Base-by-base conservation (phyloP, 2,329 filamentous ascomycete species). In the Xylaria arbuscula region DNA sequence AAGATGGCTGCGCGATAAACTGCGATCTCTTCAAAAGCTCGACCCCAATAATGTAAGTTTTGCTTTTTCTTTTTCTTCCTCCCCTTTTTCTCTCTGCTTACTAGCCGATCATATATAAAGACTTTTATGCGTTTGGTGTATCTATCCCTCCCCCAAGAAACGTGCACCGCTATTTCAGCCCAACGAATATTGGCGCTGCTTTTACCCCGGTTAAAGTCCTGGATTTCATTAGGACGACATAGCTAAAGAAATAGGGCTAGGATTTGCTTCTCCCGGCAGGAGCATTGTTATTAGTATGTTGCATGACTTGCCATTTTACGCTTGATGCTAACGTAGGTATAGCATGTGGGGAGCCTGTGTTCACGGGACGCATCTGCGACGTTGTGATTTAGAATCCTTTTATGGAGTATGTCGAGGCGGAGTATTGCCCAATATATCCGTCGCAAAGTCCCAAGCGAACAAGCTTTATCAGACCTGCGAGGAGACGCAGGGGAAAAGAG, bases 251-350 rank as follows among this genome's bases (percentile, higher is more conserved):
- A 60, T 60, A 36, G 13, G 15, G 3, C 2, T 51, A 48, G 15
- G 13, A 36, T 7, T 15, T 60, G 38, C 15, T 22, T 60, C 17
- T 17, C 15, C 11, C 3, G 38, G 13, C 1, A 60, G 28, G 17
- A 60, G 10, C 38, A 60, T 60, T 60, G 24, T 60, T 60, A 59
- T 59, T 50, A 50, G 24, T 50, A 59, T 59, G 22, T 59, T 36
- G 28, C 36, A 48, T 59, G 36, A 19, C n/a, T n/a, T n/a, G 6
- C 19, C 5, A 24, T 15, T 48, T 50, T 32, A 24, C 34, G 32
- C 36, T 19, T 13, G 11, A 36, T 59, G 17, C 22, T 59, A 59
- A 59, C 13, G 2, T 59, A 59, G 13, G 22, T 59, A 38, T 60
- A 60, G n/a, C 22, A 36, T 60, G 38, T 60, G 38, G 17, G 2